Evolutionary conservation across 2,329 filamentous ascomycete species (phyloP).

Genomic region (Thielaviopsis punctulata): DNA sequence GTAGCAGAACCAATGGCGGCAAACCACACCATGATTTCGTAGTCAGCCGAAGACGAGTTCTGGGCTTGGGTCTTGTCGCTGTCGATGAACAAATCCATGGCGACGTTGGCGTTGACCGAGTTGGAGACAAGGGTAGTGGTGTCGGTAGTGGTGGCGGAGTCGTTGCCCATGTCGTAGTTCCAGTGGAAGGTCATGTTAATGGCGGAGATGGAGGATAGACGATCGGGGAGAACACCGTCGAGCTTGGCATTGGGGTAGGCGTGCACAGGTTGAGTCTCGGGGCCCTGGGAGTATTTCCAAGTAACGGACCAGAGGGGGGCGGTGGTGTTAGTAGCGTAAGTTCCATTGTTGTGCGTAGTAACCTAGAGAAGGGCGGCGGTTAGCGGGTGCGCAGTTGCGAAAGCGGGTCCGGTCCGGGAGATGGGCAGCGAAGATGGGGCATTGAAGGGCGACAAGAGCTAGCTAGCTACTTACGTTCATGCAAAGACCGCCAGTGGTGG

Average conservation of each 20-base stretch:
- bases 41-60: constrained; percentile 25
- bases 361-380: constrained; percentile 20
- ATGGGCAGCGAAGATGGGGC: constrained; percentile 4
- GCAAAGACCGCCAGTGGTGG: constrained; percentile 26
- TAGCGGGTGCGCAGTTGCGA: background rate
- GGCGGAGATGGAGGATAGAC: constrained; percentile 22
- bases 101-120: constrained; percentile 36
- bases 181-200: constrained; percentile 30
- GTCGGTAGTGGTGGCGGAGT: constrained; percentile 20
- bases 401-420: background rate
- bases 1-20: constrained; percentile 28
- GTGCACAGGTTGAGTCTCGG: constrained; percentile 29
- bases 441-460: background rate
- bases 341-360: constrained; percentile 31
- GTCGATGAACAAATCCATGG: constrained; percentile 42
- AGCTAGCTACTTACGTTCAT: constrained; percentile 29
- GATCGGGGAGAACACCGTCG: constrained; percentile 26
- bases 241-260: constrained; percentile 37
- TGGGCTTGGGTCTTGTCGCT: constrained; percentile 22
- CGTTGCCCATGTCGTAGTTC: constrained; percentile 31
- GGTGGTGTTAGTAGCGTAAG: constrained; percentile 27
- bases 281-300: constrained; percentile 31
- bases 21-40: constrained; percentile 43
- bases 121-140: constrained; percentile 18
- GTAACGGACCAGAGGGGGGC: constrained; percentile 34